Evolutionary conservation across 305 asterid species (phyloP).

Genomic region (Solanum chacoense): DNA sequence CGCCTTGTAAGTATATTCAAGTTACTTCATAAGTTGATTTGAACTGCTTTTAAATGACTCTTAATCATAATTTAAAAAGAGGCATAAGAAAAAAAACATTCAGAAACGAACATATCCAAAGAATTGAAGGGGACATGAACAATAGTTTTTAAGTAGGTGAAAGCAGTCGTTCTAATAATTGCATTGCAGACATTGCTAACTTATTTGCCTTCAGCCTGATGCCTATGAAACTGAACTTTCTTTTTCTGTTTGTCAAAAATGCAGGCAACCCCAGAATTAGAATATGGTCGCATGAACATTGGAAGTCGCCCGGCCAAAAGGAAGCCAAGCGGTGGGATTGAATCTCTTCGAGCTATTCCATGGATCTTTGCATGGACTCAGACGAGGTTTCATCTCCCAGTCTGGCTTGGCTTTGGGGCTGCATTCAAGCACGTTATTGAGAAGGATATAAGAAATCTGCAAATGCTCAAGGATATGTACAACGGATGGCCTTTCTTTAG

Average conservation of each 20-base stretch:
- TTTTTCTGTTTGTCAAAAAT: not conserved
- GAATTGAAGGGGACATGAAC: not conserved
- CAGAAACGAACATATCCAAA: not conserved
- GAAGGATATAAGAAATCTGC: conserved; percentile 58
- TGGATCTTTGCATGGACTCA: conserved; percentile 99
- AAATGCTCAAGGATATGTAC: conserved; percentile 83
- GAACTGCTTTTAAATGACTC: not conserved
- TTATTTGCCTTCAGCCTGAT: not conserved
- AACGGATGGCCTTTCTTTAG: conserved; percentile 88
- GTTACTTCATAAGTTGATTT: not conserved
- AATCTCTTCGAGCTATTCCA: conserved; percentile 90
- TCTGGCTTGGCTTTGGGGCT: conserved; percentile 91
- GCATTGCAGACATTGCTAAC: not conserved
- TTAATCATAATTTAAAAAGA: not conserved
- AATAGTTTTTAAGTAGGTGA: not conserved
- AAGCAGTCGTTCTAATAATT: not conserved
- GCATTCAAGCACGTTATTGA: conserved; percentile 50
- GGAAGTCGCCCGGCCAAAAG: conserved; percentile 93
- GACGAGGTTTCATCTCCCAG: conserved; percentile 91
- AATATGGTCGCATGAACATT: conserved; percentile 91
- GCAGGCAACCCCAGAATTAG: conserved; percentile 89
- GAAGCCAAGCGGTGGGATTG: conserved; percentile 91
- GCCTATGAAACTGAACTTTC: not conserved
- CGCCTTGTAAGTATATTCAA: conserved; percentile 56
- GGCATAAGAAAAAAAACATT: not conserved